Evolutionary conservation across 2,329 filamentous ascomycete genomes (phyloP).

Genomic region (Daldinia sp.): DNA sequence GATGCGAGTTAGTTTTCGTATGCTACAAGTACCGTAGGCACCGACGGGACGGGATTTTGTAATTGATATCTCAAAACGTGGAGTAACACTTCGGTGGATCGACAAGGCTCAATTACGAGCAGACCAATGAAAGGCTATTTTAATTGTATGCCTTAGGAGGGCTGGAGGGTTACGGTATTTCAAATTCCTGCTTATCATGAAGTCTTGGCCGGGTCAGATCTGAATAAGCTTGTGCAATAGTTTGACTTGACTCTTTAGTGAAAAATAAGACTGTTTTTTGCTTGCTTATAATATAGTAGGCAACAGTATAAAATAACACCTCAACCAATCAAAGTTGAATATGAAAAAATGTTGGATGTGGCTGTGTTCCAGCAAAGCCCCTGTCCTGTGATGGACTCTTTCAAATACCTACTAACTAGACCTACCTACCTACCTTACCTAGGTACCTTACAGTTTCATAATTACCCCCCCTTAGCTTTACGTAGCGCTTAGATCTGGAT

Average conservation of each 20-base stretch:
- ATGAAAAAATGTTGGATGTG: neutral
- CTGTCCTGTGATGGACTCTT: conserved; percentile 6
- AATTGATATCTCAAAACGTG: conserved; percentile 19
- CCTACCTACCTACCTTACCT: too few species aligned
- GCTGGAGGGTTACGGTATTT: neutral
- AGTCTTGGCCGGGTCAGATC: conserved; percentile 14
- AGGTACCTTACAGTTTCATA: neutral
- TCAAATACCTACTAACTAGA: neutral
- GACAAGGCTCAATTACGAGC: conserved; percentile 40
- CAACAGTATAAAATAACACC: conserved; percentile 5
- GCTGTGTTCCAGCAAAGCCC: neutral
- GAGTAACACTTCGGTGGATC: conserved; percentile 18
- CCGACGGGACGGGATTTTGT: conserved; percentile 14
- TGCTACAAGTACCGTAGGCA: neutral
- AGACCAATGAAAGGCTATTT: conserved; percentile 32
- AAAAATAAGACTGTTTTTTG: neutral
- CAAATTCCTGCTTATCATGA: conserved; percentile 12
- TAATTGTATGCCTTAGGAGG: neutral
- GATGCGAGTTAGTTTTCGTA: conserved; percentile 6
- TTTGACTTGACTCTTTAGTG: neutral
- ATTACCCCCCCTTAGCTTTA: neutral
- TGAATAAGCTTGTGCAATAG: neutral
- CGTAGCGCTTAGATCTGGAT: neutral
- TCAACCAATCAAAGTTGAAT: too few species aligned
- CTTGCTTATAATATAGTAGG: conserved; percentile 3